Base-by-base conservation (phyloP, 1,284 basidiomycete species). In the Pseudozyma thailandica region DNA sequence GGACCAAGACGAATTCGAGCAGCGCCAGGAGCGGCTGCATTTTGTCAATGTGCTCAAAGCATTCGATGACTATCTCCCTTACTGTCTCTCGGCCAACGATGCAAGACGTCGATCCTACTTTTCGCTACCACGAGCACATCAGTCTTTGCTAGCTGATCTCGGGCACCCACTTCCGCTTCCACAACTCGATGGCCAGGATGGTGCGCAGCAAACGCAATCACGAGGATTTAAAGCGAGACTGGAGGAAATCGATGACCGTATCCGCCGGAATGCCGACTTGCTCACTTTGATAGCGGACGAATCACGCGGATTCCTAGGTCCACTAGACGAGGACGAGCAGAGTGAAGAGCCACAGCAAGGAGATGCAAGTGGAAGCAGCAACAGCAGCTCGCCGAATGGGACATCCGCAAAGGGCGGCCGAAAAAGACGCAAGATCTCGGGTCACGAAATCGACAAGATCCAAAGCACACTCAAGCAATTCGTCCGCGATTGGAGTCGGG, bases 161-260 rank as follows among this genome's bases (percentile, higher is more conserved):
- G 72, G 64, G 0, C 50, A 56, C 8, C 25, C 55, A 6, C 48
- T 81, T 4, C 73, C 71, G 0, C 52, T 70, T 25, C 79, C 75
- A 3, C 39, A 60, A 21, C 63, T 74, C 13, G 47, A 54, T 15
- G 18, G 23, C 26, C 38, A 30, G 9, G 10, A 47, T 5, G 31
- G 28, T 15, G 10, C 30, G 2, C 15, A 31, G n/a, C 43, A 28
- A 25, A 7, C 42, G 26, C 50, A 51, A 23, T 41, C 39, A 41
- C 9, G 39, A 7, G 42, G 80, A 4, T 70, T 82, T 54, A 74
- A 57, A 31, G 53, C 63, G 8, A 56, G 75, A 16, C 33, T 82
- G 23, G 75, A 74, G 20, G 81, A 82, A 51, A 73, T 82, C n/a
- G 81, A 82, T 51, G 81, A 82, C 31, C 70, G 81, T 1, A 81